Percentiles rank a stretch among this genome's conserved stretches.
Conservation (phyloP, 2,329 filamentous ascomycete species). For the Fusarium phyllophilum region DNA sequence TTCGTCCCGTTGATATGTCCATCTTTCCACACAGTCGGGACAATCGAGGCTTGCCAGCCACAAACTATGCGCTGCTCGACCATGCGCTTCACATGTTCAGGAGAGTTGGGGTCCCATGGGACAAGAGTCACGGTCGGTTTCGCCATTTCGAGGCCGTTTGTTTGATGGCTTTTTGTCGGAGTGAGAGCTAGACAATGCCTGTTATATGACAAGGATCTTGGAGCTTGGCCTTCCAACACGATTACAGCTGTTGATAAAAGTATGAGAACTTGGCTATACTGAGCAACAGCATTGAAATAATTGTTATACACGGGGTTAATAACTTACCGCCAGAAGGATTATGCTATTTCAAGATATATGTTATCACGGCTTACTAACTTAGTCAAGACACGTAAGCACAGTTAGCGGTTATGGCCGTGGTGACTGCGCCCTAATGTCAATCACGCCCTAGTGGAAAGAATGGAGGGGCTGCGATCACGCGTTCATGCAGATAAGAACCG, state of each 20-base stretch:
- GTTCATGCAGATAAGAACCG: background rate
- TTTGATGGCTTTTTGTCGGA: background rate
- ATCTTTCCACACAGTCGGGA: background rate
- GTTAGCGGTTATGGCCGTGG: background rate
- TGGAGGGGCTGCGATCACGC: fast-evolving
- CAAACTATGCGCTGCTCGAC: background rate
- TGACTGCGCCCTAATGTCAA: background rate
- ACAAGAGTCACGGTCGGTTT: background rate
- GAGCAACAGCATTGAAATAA: too few species aligned
- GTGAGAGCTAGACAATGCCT: too few species aligned
- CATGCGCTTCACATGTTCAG: background rate
- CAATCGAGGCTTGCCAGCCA: background rate
- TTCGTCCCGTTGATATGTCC: background rate
- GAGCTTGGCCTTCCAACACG: too few species aligned
- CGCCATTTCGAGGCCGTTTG: background rate
- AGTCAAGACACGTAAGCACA: background rate
- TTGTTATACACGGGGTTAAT: background rate
- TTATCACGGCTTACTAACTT: background rate
- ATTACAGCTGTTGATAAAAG: too few species aligned
- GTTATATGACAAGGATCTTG: too few species aligned
- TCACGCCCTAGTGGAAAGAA: background rate
- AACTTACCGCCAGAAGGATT: background rate
- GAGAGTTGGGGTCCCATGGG: background rate
- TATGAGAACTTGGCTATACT: background rate
- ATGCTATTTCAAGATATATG: background rate